Evolutionary conservation across 1,284 basidiomycete genomes (phyloP).

Genomic region (Afroboletus lepidellus): DNA sequence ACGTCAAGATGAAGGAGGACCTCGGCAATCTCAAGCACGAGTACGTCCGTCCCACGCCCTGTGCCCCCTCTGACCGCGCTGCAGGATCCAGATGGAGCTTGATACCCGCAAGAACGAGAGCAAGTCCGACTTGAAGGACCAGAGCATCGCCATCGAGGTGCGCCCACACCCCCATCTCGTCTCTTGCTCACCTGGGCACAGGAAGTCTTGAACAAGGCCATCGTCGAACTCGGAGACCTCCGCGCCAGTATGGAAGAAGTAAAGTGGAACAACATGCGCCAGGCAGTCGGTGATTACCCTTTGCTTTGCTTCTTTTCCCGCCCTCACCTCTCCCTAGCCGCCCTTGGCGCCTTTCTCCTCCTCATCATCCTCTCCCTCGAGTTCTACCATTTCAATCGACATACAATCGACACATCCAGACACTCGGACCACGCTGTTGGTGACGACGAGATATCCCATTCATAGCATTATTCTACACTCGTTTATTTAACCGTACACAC

Average conservation of each 20-base stretch:
- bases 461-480: slow-evolving; percentile 8
- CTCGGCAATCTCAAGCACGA: slow-evolving; percentile 89
- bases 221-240: slow-evolving; percentile 82
- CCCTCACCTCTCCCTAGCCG: slow-evolving; percentile 40
- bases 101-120: slow-evolving; percentile 93
- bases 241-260: slow-evolving; percentile 85
- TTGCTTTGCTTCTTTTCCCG: no score
- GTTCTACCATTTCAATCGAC: slow-evolving; percentile 40
- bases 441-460: slow-evolving; percentile 15
- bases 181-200: slow-evolving; percentile 3
- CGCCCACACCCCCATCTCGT: background rate
- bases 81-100: slow-evolving; percentile 91
- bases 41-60: slow-evolving; percentile 44
- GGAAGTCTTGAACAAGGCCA: slow-evolving; percentile 86
- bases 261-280: slow-evolving; percentile 90
- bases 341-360: slow-evolving; percentile 62
- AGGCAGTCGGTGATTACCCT: slow-evolving; percentile 69
- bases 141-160: slow-evolving; percentile 90
- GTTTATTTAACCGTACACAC: background rate
- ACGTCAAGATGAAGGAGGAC: slow-evolving; percentile 94
- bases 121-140: slow-evolving; percentile 83
- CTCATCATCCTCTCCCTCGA: slow-evolving; percentile 71
- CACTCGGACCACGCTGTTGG: slow-evolving; percentile 23
- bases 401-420: slow-evolving; percentile 37
- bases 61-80: slow-evolving; percentile 3